Evolutionary conservation across 108 stramenopile genomes (phyloP), one percentile per base, ranked within the genome.

Genomic region (Poteriospumella lacustris): DNA sequence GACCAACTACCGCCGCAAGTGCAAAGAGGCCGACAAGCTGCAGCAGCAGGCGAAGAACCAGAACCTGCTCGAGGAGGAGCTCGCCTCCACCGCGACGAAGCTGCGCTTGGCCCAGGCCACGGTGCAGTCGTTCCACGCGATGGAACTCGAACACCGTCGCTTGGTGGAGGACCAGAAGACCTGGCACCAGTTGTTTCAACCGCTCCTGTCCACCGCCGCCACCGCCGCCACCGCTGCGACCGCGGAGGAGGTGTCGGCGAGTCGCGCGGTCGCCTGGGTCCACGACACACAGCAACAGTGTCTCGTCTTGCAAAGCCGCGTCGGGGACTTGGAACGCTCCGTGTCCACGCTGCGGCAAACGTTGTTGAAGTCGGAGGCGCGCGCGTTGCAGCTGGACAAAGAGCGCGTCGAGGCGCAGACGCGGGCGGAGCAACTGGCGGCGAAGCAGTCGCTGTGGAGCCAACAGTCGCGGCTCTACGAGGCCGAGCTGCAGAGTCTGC

Each of bases 1-100:
- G 42, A 15, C 12, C 12, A 9, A 26, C 38, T 56, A 29, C 9
- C 12, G 42, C 26, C 12, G 41, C 5, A 3, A 56, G 42, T 5
- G 33, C 9, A 73, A 56, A 73, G 70, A 73, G 42, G 9, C 36
- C 9, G 70, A 73, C 12, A 73, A 73, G 42, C 42, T 73, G 29
- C 31, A 73, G 41, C 5, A 73, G 29, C 12, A 34, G 42, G 5
- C 36, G 42, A 15, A 73, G 31, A 73, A 73, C 36, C 70, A 73
- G 36, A 44, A 73, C 5, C 5, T 73, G 36, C 12, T 73, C 5
- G 70, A 73, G 12, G 44, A 39, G 12, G 41, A 73, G 33, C 5
- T 73, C 12, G 43, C 41, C 5, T 68, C 38, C 36, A 19, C 36
- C 19, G 24, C 12, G 15, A 36, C 28, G 36, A 68, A 68, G 36